A percentile compares a stretch with the other conserved stretches of the same genome.
phyloP scores from a whole-genome alignment of 1,139 yeast species.

The Kurtzmaniella quercitrusa region DNA sequence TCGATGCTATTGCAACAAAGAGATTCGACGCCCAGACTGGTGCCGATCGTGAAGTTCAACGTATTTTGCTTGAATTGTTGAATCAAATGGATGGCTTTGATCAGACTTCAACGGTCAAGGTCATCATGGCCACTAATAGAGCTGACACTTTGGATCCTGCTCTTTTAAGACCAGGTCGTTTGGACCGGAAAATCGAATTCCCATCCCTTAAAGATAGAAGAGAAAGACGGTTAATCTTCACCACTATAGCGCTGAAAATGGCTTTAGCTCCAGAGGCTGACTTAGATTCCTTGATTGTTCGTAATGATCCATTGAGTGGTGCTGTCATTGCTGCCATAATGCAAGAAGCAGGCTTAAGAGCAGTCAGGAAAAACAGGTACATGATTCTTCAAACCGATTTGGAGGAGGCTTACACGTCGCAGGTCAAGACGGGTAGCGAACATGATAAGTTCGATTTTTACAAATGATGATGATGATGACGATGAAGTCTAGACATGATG shows the following conservation, averaged over 20 bases:
- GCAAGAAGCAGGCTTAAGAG: constrained; percentile 99
- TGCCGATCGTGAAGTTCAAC: constrained; percentile 98
- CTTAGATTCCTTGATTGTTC: constrained; percentile 86
- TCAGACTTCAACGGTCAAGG: constrained; percentile 92
- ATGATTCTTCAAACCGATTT: constrained; percentile 92
- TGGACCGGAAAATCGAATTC: constrained; percentile 96
- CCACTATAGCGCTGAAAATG: constrained; percentile 97
- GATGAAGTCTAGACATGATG: constrained; percentile 5
- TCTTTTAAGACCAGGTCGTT: constrained; percentile 93
- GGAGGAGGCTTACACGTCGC: constrained; percentile 96
- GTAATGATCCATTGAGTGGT: constrained; percentile 96
- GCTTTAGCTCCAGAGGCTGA: constrained; percentile 97
- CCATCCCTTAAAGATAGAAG: constrained; percentile 94
- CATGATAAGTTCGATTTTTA: constrained; percentile 97
- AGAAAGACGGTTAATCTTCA: constrained; percentile 92
- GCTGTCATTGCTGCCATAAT: constrained; percentile 98
- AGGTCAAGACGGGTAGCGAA: constrained; percentile 92
- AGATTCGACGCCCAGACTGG: constrained; percentile 99
- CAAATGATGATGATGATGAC: too few relatives aligned
- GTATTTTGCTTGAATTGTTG: constrained; percentile 89
- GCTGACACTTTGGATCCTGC: constrained; percentile 98
- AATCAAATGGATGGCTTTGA: constrained; percentile 99
- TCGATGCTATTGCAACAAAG: constrained; percentile 98
- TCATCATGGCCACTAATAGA: constrained; percentile 98
- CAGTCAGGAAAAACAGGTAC: constrained; percentile 96